phyloP scores from a whole-genome alignment of 257 asterid species.

The Nicotiana noctiflora region DNA sequence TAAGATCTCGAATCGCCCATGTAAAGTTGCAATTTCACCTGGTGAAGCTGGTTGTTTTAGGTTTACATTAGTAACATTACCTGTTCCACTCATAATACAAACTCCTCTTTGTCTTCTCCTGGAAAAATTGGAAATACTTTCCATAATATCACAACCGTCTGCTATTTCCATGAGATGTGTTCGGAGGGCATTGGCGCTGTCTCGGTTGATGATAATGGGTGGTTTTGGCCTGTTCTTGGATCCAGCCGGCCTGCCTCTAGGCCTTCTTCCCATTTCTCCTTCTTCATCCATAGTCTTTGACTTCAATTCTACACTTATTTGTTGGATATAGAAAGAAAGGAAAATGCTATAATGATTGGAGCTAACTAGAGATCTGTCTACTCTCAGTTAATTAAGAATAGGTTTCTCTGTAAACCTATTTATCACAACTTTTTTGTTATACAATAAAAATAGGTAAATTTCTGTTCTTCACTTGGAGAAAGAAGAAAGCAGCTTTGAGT shows the following conservation, averaged over 20 bases:
- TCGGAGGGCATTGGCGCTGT: conserved; percentile 9
- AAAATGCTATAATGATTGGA: too few species aligned
- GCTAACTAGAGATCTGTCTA: too few species aligned
- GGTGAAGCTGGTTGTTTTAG: conserved; percentile 2
- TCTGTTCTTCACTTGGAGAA: too few species aligned
- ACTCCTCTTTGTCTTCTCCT: conserved; percentile 8
- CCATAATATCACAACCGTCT: conserved; percentile 7
- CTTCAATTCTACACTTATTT: neutral
- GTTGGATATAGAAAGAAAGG: neutral
- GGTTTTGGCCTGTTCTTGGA: neutral
- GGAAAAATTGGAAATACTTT: neutral
- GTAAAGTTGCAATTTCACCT: conserved; percentile 5
- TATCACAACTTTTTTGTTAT: too few species aligned
- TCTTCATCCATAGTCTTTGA: neutral
- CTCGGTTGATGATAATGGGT: conserved; percentile 1
- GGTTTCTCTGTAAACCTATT: too few species aligned
- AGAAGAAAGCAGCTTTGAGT: too few species aligned
- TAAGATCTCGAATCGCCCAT: conserved; percentile 2
- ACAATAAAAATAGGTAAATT: too few species aligned
- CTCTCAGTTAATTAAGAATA: too few species aligned
- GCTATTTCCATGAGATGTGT: conserved; percentile 1
- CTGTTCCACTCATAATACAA: conserved; percentile 6
- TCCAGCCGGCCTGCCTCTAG: neutral
- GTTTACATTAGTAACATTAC: conserved; percentile 1
- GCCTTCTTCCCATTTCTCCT: conserved; percentile 2